Evolutionary conservation across 176 grass and related monocot genomes (phyloP), one percentile per base, ranked within the genome.

Genomic region (Eremochloa ophiuroides): DNA sequence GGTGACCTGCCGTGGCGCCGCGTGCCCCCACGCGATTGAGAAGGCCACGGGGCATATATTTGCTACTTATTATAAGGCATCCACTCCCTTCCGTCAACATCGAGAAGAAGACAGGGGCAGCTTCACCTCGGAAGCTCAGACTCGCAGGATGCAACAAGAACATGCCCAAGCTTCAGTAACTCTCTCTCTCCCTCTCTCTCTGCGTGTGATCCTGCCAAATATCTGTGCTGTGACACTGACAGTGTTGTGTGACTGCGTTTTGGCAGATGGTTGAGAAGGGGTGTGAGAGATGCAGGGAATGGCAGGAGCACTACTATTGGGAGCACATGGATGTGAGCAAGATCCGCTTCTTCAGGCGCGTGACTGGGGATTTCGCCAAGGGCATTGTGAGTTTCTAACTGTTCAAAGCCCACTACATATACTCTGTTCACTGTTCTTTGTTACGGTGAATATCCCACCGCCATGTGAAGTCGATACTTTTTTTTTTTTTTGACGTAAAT

Each of bases 251-350:
- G 17, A 26, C 16, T 33, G 27, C 10, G 26, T 13, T 62, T 4
- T 40, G 37, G 4, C 75, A 82, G 29, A 86, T 78, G 83, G 50
- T 17, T 35, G 37, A 4, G 35, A 25, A 76, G 5, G 79, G 46
- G 35, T 86, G 83, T 53, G 74, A 60, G 14, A 61, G 66, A 4
- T 90, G 83, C 83, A 82, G 69, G 25, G 7, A 69, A 31, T 90
- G 79, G 79, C 73, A 83, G 9, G 84, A 83, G 4, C 88, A 90
- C 74, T 86, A 28, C 68, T 90, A 86, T 68, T 79, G 74, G 84
- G 68, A 90, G 30, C 88, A 90, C 41, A 83, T 86, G 83, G 84
- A 79, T 61, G 59, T 42, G 27, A 61, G 6, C 7, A 79, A 78
- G 74, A 83, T 69, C 18, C 69, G 50, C 22, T 86, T 90, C 76